These are phyloP conservation scores for Aspergillus vadensis DNA, from an alignment of 2,329 filamentous ascomycete species.

Conservation along the genomic window DNA sequence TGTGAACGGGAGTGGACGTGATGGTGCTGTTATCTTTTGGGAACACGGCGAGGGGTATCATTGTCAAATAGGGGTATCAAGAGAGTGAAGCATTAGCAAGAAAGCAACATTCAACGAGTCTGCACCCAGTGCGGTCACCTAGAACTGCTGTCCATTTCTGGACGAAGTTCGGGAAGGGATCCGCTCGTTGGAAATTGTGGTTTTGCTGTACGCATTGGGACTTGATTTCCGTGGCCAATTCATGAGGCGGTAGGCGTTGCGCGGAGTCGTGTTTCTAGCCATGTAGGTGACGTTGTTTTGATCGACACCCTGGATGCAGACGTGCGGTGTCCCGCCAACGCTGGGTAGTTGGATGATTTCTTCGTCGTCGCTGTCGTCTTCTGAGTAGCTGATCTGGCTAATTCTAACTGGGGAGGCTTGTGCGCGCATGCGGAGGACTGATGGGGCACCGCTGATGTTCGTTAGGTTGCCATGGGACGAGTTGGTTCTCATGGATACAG, in stretches of 20 bases:
- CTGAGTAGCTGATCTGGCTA: slow-evolving; percentile 23
- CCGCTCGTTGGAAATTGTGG: background rate
- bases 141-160: background rate
- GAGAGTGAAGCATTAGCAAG: background rate
- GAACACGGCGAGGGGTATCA: background rate
- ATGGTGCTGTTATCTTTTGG: background rate
- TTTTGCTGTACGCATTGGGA: slow-evolving; percentile 11
- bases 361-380: slow-evolving; percentile 38
- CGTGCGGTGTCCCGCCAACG: slow-evolving; percentile 23
- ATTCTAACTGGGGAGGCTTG: slow-evolving; percentile 30
- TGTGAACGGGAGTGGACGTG: background rate
- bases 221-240: slow-evolving; percentile 31
- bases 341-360: slow-evolving; percentile 40
- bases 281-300: slow-evolving; percentile 38
- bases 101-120: slow-evolving; percentile 27
- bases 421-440: slow-evolving; percentile 38
- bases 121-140: slow-evolving; percentile 27
- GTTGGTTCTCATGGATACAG: slow-evolving; percentile 16
- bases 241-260: slow-evolving; percentile 34
- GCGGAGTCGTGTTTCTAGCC: slow-evolving; percentile 28
- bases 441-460: slow-evolving; percentile 19
- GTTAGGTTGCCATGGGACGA: slow-evolving; percentile 17
- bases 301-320: slow-evolving; percentile 37
- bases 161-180: background rate
- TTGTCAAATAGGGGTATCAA: no score